Evolutionary conservation across 495 filamentous ascomycete species (phyloP).

Genomic region (Pyrenopolyporus hunteri): DNA sequence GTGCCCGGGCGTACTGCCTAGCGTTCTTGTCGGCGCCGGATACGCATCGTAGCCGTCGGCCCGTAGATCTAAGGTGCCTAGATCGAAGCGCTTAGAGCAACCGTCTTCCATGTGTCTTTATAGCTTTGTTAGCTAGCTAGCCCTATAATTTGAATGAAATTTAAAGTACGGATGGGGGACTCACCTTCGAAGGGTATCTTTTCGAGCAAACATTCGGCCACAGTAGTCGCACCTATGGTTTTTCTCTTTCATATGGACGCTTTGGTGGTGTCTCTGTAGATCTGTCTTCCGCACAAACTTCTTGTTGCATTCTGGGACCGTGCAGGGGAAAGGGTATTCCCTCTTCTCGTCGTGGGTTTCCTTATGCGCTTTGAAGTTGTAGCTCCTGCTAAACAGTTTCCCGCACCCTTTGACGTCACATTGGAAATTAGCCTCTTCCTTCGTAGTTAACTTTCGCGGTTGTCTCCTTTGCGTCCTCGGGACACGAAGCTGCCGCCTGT

Average conservation of each 20-base stretch:
- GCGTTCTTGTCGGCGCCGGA: slow-evolving; percentile 32
- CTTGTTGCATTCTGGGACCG: slow-evolving; percentile 67
- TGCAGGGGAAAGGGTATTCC: slow-evolving; percentile 73
- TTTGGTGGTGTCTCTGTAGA: slow-evolving; percentile 79
- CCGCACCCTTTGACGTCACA: slow-evolving; percentile 76
- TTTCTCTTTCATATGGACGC: slow-evolving; percentile 78
- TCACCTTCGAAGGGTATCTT: slow-evolving; percentile 82
- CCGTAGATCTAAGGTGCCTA: slow-evolving; percentile 53
- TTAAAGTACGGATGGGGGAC: slow-evolving; percentile 21
- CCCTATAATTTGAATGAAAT: background rate
- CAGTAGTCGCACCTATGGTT: slow-evolving; percentile 76
- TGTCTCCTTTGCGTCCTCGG: slow-evolving; percentile 50
- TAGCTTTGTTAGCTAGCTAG: slow-evolving; percentile 23
- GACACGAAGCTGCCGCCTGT: slow-evolving; percentile 46
- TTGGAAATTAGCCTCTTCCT: slow-evolving; percentile 75
- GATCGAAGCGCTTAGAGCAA: slow-evolving; percentile 74
- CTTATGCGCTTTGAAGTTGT: slow-evolving; percentile 90
- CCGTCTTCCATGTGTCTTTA: slow-evolving; percentile 79
- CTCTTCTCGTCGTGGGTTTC: slow-evolving; percentile 84
- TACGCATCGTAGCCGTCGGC: slow-evolving; percentile 48
- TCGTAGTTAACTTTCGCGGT: slow-evolving; percentile 67
- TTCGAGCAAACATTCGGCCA: slow-evolving; percentile 75
- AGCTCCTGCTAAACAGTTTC: slow-evolving; percentile 81
- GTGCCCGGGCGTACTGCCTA: slow-evolving; percentile 39
- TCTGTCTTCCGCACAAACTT: slow-evolving; percentile 86